Evolutionary conservation across 305 asterid species (phyloP).

Genomic region (Fraxinus platypoda): DNA sequence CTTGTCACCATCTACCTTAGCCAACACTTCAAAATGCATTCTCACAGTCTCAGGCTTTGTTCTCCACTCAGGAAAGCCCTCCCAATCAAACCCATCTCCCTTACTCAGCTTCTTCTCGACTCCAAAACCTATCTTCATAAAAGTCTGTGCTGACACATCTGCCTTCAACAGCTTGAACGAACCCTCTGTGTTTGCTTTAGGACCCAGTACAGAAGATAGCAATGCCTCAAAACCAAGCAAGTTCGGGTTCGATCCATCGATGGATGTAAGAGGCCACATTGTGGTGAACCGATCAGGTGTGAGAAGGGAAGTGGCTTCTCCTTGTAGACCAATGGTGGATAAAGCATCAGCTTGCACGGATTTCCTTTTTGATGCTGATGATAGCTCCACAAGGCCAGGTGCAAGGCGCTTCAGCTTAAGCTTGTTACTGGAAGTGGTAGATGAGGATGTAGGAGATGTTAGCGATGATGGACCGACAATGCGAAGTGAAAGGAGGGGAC

Average conservation of each 20-base stretch:
- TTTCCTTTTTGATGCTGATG: conserved; percentile 61
- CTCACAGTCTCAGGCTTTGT: conserved; percentile 60
- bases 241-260: conserved; percentile 65
- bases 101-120: conserved; percentile 65
- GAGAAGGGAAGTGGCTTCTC: conserved; percentile 65
- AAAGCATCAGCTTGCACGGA: conserved; percentile 28
- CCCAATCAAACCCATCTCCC: conserved; percentile 39
- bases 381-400: conserved; percentile 89
- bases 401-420: conserved; percentile 92
- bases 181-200: conserved; percentile 59
- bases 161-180: conserved; percentile 77
- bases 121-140: conserved; percentile 76
- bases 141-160: conserved; percentile 80
- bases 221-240: conserved; percentile 75
- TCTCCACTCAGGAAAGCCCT: conserved; percentile 73
- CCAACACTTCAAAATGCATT: conserved; percentile 93
- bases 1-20: conserved; percentile 77
- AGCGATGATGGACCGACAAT: conserved; percentile 88
- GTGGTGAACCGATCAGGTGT: conserved; percentile 55
- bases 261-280: conserved; percentile 74
- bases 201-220: conserved; percentile 67
- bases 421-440: conserved; percentile 50
- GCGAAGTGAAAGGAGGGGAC: conserved; percentile 60
- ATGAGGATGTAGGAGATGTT: conserved; percentile 61
- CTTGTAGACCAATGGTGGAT: conserved; percentile 52